phyloP scores from a whole-genome alignment of 176 grass and related monocot species.

The Saccharum officinarum region DNA sequence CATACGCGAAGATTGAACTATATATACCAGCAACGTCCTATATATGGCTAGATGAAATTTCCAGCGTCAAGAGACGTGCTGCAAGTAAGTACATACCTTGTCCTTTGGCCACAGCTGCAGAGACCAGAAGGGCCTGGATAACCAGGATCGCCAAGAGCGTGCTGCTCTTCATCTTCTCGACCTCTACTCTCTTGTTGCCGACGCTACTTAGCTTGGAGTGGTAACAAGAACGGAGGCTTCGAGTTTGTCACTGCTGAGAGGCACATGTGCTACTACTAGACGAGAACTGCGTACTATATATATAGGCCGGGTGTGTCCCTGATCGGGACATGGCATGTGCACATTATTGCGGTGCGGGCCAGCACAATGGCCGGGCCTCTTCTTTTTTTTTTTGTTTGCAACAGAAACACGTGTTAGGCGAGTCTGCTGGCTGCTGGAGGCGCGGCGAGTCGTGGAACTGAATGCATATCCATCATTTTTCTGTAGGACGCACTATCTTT shows the following conservation, averaged over 20 bases:
- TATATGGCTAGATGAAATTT: neutral
- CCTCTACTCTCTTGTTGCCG: neutral
- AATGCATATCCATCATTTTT: neutral
- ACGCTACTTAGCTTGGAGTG: no score
- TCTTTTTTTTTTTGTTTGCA: neutral
- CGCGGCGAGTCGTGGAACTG: neutral
- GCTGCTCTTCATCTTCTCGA: conserved; percentile 7
- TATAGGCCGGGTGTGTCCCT: neutral
- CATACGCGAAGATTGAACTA: no score
- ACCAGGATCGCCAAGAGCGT: neutral
- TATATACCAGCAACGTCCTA: neutral
- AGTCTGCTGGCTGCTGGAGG: neutral
- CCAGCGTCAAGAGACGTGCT: neutral
- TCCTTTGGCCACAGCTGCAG: neutral
- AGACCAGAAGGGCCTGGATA: conserved; percentile 15
- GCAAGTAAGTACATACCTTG: neutral
- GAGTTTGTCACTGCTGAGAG: no score
- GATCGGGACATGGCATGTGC: neutral
- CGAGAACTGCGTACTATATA: neutral
- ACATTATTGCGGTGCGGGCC: neutral
- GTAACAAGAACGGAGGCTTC: no score
- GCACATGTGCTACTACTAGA: no score
- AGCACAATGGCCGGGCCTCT: neutral
- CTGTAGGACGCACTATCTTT: neutral
- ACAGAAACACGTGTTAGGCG: neutral